A percentile compares a stretch with the other conserved stretches of the same genome.
These are phyloP conservation scores for Rutstroemia sp. DNA, from an alignment of 2,329 filamentous ascomycete genomes.

Conservation along the genomic window DNA sequence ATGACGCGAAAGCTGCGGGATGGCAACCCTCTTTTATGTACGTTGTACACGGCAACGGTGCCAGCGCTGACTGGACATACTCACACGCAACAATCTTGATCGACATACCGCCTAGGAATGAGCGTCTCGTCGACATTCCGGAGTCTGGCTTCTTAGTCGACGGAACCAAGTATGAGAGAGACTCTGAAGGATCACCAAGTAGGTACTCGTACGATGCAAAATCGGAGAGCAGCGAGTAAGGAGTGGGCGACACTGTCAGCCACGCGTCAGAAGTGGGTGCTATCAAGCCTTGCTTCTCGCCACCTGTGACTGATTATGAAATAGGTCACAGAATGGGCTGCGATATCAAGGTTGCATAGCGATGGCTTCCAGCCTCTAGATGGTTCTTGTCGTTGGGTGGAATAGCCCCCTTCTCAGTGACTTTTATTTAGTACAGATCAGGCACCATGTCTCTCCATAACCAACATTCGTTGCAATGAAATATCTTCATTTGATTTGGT, in stretches of 20 bases:
- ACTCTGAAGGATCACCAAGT: not conserved
- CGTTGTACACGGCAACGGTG: conserved; percentile 3
- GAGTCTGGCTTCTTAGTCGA: not conserved
- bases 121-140: not conserved
- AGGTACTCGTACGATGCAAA: not conserved
- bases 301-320: no score
- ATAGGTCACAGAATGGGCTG: no score
- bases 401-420: no score
- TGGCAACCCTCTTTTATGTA: conserved; percentile 10
- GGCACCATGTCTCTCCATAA: no score
- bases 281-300: no score
- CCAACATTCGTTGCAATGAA: not conserved
- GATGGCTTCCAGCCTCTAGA: no score
- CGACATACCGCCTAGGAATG: conserved; percentile 4
- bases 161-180: not conserved
- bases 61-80: conserved; percentile 14
- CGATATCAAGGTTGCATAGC: no score
- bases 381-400: no score
- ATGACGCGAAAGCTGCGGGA: conserved; percentile 3
- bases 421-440: no score
- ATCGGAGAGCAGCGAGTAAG: no score
- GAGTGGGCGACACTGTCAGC: no score
- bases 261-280: no score
- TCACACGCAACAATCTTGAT: conserved; percentile 14
- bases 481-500: not conserved